Evolutionary conservation across 306 rosid genomes (phyloP).

Genomic region (Vigna nakashimae): DNA sequence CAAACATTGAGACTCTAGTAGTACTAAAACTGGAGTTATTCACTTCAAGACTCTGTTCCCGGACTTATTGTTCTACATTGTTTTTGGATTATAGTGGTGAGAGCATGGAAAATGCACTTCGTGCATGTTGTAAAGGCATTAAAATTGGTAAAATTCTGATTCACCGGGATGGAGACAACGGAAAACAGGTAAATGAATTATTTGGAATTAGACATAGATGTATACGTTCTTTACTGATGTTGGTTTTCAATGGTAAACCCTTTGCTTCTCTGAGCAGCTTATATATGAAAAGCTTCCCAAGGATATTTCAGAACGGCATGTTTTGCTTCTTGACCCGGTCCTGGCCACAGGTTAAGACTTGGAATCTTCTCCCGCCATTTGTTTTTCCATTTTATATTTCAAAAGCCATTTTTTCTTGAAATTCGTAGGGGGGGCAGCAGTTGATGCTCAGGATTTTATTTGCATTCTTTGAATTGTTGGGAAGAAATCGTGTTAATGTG

Average conservation of each 20-base stretch:
- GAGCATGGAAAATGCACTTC: constrained; percentile 98
- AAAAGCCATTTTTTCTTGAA: constrained; percentile 25
- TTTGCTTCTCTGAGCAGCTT: constrained; percentile 67
- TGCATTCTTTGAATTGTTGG: constrained; percentile 23
- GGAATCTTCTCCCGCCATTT: constrained; percentile 35
- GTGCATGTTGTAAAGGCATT: constrained; percentile 98
- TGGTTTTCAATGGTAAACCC: constrained; percentile 38
- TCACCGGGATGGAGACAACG: constrained; percentile 97
- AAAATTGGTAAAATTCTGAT: constrained; percentile 98
- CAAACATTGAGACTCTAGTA: constrained; percentile 18
- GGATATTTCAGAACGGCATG: constrained; percentile 98
- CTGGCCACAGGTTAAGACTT: constrained; percentile 85
- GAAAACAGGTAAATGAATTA: constrained; percentile 73
- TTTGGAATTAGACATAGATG: constrained; percentile 27
- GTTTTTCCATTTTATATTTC: constrained; percentile 18
- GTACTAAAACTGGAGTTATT: constrained; percentile 14
- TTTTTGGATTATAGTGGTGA: constrained; percentile 77
- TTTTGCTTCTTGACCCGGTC: constrained; percentile 97
- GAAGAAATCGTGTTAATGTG: constrained; percentile 7
- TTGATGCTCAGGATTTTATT: constrained; percentile 1
- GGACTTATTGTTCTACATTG: constrained; percentile 32
- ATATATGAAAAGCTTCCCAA: constrained; percentile 96
- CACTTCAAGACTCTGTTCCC: background rate
- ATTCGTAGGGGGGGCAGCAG: background rate
- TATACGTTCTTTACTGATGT: background rate